A percentile compares a stretch with the other conserved stretches of the same genome.
Evolutionary conservation across 192 early-diverging fungal genomes (phyloP).

Genomic region (Bifiguratus adelaidae): DNA sequence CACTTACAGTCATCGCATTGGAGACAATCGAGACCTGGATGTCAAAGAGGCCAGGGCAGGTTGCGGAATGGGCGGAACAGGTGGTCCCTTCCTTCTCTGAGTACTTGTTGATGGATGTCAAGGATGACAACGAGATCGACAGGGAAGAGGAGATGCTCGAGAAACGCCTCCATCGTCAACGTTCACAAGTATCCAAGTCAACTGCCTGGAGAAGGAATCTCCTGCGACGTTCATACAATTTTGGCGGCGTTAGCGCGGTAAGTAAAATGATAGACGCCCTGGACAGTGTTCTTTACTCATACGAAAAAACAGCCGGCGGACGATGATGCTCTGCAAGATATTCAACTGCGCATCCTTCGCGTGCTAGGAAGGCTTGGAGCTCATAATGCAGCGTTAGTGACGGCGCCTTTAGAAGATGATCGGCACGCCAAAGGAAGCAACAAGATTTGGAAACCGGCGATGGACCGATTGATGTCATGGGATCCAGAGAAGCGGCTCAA

Average conservation of each 20-base stretch:
- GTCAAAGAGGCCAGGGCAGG: constrained; percentile 10
- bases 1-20: constrained; percentile 48
- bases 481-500: constrained; percentile 46
- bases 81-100: constrained; percentile 55
- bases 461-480: constrained; percentile 46
- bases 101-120: constrained; percentile 47
- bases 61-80: constrained; percentile 15
- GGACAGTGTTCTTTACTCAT: neutral
- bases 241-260: too few species aligned
- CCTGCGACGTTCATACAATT: neutral
- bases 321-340: constrained; percentile 24
- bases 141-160: neutral
- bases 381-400: constrained; percentile 25
- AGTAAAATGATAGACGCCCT: neutral
- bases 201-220: neutral
- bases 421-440: neutral
- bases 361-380: constrained; percentile 56
- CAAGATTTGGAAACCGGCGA: neutral
- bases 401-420: neutral
- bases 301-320: too few species aligned
- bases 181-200: too few species aligned
- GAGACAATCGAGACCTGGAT: constrained; percentile 50
- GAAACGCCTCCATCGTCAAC: too few species aligned
- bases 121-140: neutral
- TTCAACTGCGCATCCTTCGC: constrained; percentile 49